Percentiles rank a stretch among this genome's conserved stretches.
Evolutionary conservation across 1,284 basidiomycete species (phyloP).

Genomic region (Chondrostereum purpureum): DNA sequence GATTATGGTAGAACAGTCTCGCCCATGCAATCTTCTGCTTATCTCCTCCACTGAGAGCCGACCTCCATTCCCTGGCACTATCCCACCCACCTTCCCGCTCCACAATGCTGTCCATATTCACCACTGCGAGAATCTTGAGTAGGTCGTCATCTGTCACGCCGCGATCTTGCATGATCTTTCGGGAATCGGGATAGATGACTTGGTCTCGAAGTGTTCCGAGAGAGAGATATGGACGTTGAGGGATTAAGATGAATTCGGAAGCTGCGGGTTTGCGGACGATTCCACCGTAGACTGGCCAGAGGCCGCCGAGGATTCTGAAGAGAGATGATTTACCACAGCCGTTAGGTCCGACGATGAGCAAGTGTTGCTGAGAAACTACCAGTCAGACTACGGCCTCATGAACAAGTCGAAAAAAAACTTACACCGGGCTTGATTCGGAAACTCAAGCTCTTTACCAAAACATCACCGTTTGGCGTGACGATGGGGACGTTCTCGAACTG

Average conservation of each 20-base stretch:
- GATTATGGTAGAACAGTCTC: constrained; percentile 90
- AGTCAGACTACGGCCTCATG: constrained; percentile 2
- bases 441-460: constrained; percentile 78
- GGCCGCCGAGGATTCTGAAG: constrained; percentile 91
- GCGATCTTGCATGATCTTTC: constrained; percentile 70
- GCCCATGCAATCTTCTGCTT: constrained; percentile 96
- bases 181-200: constrained; percentile 82
- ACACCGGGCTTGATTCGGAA: constrained; percentile 91
- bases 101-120: constrained; percentile 86
- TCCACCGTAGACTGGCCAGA: constrained; percentile 97
- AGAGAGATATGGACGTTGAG: constrained; percentile 92
- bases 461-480: constrained; percentile 93
- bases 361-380: constrained; percentile 59
- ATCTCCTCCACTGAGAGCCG: constrained; percentile 84
- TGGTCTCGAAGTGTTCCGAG: constrained; percentile 93
- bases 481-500: constrained; percentile 92
- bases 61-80: constrained; percentile 84
- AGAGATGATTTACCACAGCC: constrained; percentile 88
- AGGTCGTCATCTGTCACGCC: constrained; percentile 77
- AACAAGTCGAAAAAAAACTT: constrained; percentile 24
- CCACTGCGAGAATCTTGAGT: constrained; percentile 64
- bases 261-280: constrained; percentile 90
- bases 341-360: constrained; percentile 90
- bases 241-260: constrained; percentile 89
- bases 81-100: constrained; percentile 98